phyloP scores from a whole-genome alignment of 495 filamentous ascomycete species.

The Aspergillus homomorphus region DNA sequence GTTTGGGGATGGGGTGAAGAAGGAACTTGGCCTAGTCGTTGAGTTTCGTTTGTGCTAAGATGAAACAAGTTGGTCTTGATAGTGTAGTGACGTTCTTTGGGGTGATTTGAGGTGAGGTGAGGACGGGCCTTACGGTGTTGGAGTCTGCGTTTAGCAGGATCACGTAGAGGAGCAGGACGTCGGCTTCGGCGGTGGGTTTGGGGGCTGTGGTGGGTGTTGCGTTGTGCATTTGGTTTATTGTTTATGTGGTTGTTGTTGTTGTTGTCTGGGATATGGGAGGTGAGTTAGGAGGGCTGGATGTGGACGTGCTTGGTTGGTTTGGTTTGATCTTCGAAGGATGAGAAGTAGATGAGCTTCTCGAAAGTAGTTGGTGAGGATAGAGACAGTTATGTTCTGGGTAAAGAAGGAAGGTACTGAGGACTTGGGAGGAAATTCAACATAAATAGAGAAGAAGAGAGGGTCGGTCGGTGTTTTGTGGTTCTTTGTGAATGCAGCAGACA shows the following conservation, averaged over 20 bases:
- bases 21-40: neutral
- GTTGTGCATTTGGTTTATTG: too few species aligned
- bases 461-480: too few species aligned
- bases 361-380: neutral
- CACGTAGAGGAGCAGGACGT: conserved; percentile 37
- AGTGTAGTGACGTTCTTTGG: too few species aligned
- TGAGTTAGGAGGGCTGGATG: too few species aligned
- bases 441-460: neutral
- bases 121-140: conserved; percentile 24
- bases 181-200: conserved; percentile 29
- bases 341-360: neutral
- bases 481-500: neutral
- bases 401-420: neutral
- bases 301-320: too few species aligned
- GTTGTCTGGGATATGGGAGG: too few species aligned
- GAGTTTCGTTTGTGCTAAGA: too few species aligned
- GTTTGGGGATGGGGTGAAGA: neutral
- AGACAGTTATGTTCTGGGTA: neutral
- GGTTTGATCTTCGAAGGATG: too few species aligned
- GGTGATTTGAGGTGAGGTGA: neutral
- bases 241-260: too few species aligned
- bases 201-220: conserved; percentile 9
- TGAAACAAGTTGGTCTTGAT: too few species aligned
- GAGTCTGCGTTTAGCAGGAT: conserved; percentile 34
- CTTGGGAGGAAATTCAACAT: neutral